Percentiles rank a stretch among this genome's conserved stretches.
These are phyloP conservation scores for Naegleria lovaniensis DNA, from an alignment of 208 protist species.

Conservation along the genomic window DNA sequence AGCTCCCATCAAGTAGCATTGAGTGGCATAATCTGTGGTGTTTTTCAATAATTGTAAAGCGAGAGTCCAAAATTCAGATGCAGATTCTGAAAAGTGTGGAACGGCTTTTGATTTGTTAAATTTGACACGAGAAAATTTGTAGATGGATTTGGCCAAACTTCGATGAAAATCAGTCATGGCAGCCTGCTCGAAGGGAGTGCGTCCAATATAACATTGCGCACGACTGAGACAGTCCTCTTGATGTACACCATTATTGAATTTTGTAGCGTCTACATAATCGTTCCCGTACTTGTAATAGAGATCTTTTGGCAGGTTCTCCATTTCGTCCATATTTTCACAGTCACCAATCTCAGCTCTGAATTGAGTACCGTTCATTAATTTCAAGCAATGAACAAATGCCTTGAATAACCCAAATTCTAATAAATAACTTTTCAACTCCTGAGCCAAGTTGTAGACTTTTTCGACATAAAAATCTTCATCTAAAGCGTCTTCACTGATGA, in stretches of 20 bases:
- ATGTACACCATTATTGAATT: not conserved
- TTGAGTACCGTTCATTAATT: not conserved
- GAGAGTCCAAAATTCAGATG: not conserved
- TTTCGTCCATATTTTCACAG: not conserved
- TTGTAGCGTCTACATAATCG: not conserved
- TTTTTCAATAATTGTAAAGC: not conserved
- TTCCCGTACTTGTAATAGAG: not conserved
- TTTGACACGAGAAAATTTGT: not conserved
- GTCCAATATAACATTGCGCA: not conserved
- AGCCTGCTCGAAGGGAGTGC: not conserved
- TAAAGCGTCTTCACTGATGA: not conserved
- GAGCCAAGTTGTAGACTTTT: not conserved
- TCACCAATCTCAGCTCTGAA: not conserved
- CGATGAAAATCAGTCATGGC: not conserved
- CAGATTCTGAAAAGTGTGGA: not conserved
- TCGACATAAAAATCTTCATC: not conserved
- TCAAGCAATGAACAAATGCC: not conserved
- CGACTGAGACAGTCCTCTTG: not conserved
- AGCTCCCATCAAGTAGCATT: not conserved
- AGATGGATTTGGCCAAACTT: not conserved
- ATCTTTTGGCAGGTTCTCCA: not conserved
- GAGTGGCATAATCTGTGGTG: not conserved
- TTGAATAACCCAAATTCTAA: not conserved
- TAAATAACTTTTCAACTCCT: not conserved
- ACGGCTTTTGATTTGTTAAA: not conserved